These are phyloP conservation scores for Paxillus involutus DNA, from an alignment of 768 basidiomycete species.

Conservation along the genomic window DNA sequence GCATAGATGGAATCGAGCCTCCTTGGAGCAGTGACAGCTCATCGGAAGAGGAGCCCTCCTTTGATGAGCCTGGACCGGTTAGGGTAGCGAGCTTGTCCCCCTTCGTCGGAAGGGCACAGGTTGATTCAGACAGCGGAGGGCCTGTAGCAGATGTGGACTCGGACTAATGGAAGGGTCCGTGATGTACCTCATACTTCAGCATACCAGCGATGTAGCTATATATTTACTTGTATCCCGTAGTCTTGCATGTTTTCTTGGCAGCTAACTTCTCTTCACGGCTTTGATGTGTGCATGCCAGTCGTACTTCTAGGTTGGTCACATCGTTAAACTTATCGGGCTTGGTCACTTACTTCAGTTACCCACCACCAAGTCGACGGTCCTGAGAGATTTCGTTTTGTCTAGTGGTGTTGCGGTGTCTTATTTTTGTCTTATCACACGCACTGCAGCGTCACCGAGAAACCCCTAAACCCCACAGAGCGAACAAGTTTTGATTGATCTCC, in stretches of 20 bases:
- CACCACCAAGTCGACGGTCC: no score
- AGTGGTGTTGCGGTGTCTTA: no score
- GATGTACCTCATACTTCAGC: not conserved
- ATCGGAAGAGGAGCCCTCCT: constrained; percentile 42
- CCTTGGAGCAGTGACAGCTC: constrained; percentile 64
- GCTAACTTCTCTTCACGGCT: not conserved
- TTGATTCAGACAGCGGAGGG: constrained; percentile 21
- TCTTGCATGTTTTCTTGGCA: constrained; percentile 5
- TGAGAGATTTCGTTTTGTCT: no score
- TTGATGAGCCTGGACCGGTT: constrained; percentile 11
- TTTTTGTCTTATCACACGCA: no score
- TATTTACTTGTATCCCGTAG: not conserved
- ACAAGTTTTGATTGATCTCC: not conserved
- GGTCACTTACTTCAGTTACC: no score
- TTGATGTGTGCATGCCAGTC: no score
- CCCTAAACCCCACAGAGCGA: not conserved
- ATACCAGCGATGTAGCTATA: not conserved
- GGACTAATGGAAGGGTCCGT: constrained; percentile 8
- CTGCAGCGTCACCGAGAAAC: not conserved
- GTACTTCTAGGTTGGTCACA: no score
- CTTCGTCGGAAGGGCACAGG: constrained; percentile 4
- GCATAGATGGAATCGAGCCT: constrained; percentile 33
- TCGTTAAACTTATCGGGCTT: no score
- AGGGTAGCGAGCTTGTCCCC: constrained; percentile 9
- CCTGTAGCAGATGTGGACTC: constrained; percentile 20